Evolutionary conservation across 2,329 filamentous ascomycete genomes (phyloP).

Genomic region (Albifimbria verrucaria): DNA sequence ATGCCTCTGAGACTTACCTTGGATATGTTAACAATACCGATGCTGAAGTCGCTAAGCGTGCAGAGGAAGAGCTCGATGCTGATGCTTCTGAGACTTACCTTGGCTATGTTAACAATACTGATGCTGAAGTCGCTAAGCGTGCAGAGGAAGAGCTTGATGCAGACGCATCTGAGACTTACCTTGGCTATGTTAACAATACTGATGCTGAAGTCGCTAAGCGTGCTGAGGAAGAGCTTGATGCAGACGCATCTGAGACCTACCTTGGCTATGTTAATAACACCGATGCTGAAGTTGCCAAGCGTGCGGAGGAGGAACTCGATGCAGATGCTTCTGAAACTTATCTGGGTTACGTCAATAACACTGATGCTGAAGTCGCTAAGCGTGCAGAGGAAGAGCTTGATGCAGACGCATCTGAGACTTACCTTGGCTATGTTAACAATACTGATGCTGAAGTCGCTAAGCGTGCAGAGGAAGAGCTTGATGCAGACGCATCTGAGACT

Average conservation of each 20-base stretch:
- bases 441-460: background rate
- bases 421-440: background rate
- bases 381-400: background rate
- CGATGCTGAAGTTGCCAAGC: too few relatives aligned
- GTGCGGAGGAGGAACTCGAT: background rate
- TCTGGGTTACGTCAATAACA: too few relatives aligned
- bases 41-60: background rate
- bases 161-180: background rate
- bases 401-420: background rate
- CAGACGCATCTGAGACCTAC: background rate
- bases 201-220: background rate
- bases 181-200: background rate
- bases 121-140: background rate
- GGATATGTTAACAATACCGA: too few relatives aligned
- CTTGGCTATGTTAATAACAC: background rate
- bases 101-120: too few relatives aligned
- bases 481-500: background rate
- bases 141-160: background rate
- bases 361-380: background rate
- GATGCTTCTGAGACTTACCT: background rate
- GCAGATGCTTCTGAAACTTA: background rate
- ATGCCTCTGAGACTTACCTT: background rate
- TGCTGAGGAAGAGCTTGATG: background rate
- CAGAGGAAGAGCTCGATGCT: background rate
- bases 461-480: background rate